phyloP scores from a whole-genome alignment of 306 rosid species.

The Casuarina glauca region DNA sequence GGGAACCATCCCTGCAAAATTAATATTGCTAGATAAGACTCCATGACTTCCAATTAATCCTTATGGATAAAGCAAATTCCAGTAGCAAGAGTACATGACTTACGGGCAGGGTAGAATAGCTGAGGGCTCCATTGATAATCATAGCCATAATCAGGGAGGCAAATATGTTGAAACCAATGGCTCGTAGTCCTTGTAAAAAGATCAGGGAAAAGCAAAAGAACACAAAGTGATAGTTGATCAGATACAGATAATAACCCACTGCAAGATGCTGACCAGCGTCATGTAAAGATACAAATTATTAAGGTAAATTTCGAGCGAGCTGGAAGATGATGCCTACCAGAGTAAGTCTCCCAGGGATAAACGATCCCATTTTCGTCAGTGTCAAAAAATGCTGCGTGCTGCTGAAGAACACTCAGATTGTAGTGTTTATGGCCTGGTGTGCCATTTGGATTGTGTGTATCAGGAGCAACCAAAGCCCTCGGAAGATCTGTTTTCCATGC shows the following conservation, averaged over 20 bases:
- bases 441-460: constrained; percentile 66
- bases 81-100: constrained; percentile 25
- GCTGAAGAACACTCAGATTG: constrained; percentile 77
- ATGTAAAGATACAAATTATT: neutral
- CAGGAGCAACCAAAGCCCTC: constrained; percentile 75
- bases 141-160: constrained; percentile 48
- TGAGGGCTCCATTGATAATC: constrained; percentile 44
- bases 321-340: constrained; percentile 33
- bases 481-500: constrained; percentile 50
- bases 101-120: constrained; percentile 77
- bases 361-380: constrained; percentile 69
- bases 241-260: neutral
- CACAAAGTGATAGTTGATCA: neutral
- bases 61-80: neutral
- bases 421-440: constrained; percentile 56
- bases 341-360: constrained; percentile 89
- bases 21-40: too few species aligned
- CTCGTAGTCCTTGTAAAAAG: constrained; percentile 53
- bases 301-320: neutral
- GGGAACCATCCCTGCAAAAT: constrained; percentile 66
- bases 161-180: constrained; percentile 65
- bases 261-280: neutral
- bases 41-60: too few species aligned
- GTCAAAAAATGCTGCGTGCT: constrained; percentile 79
- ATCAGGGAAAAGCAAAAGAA: neutral